Percentiles rank a stretch among this genome's conserved stretches.
Evolutionary conservation across 768 basidiomycete genomes (phyloP).

Genomic region (Tephrocybe sp.): DNA sequence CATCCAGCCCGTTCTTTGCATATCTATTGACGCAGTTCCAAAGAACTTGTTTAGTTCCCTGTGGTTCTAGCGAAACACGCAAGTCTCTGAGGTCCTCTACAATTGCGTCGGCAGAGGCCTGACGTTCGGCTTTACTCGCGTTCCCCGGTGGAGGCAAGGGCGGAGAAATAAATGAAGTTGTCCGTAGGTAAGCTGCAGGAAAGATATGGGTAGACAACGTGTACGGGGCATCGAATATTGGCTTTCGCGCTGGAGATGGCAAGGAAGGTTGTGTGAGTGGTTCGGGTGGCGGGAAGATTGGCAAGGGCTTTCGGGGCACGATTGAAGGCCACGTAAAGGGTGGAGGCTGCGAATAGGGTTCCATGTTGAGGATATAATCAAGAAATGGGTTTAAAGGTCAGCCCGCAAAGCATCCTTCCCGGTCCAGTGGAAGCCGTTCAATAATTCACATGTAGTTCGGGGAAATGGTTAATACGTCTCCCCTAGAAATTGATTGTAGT

Average conservation of each 20-base stretch:
- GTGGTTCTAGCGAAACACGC: constrained; percentile 31
- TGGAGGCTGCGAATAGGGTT: constrained; percentile 22
- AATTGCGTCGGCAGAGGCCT: constrained; percentile 23
- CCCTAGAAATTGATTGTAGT: too few species aligned
- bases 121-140: constrained; percentile 38
- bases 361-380: constrained; percentile 1
- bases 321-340: constrained; percentile 28
- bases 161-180: constrained; percentile 38
- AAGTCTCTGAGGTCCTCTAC: constrained; percentile 25
- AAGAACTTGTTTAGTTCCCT: constrained; percentile 43
- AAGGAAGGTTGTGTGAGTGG: constrained; percentile 33
- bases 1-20: constrained; percentile 35
- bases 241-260: constrained; percentile 38
- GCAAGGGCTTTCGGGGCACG: constrained; percentile 27
- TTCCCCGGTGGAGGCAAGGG: constrained; percentile 29
- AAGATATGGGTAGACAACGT: constrained; percentile 53
- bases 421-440: too few species aligned
- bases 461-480: too few species aligned
- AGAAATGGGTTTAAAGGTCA: too few species aligned
- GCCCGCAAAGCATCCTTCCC: too few species aligned
- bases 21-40: constrained; percentile 80
- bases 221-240: constrained; percentile 35
- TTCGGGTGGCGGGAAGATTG: constrained; percentile 39
- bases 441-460: too few species aligned
- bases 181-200: constrained; percentile 52